Conservation (phyloP, 768 basidiomycete genomes). For the Suillus tomentosus region DNA sequence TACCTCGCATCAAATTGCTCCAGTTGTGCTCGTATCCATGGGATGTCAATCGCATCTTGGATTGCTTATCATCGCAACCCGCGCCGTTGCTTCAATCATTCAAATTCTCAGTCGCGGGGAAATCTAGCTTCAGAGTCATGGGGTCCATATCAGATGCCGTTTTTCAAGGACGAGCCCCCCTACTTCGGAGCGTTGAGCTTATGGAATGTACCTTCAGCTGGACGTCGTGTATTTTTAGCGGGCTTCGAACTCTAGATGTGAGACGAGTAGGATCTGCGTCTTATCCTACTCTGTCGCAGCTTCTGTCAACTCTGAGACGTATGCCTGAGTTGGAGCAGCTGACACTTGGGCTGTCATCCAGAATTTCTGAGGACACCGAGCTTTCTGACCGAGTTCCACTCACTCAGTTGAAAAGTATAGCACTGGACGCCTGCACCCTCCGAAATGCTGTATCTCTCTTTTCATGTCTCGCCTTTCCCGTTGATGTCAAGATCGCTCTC, state of each 20-base stretch:
- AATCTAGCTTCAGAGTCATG: constrained; percentile 18
- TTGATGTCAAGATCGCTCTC: background rate
- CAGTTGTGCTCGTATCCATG: constrained; percentile 25
- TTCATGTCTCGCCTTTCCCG: background rate
- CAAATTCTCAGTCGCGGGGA: constrained; percentile 22
- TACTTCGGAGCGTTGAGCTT: constrained; percentile 39
- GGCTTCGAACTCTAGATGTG: constrained; percentile 23
- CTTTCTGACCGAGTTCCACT: background rate
- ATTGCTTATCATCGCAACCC: constrained; percentile 20
- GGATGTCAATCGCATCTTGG: constrained; percentile 25
- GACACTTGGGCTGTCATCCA: background rate
- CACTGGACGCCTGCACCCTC: background rate
- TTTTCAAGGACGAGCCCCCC: constrained; percentile 35
- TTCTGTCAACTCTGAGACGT: constrained; percentile 1
- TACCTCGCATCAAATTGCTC: constrained; percentile 37
- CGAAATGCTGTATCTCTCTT: background rate
- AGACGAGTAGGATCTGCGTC: background rate
- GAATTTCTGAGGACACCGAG: constrained; percentile 14
- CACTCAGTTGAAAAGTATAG: background rate
- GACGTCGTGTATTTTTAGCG: constrained; percentile 36
- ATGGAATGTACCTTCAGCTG: constrained; percentile 36
- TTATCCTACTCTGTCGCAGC: background rate
- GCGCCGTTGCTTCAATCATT: constrained; percentile 40
- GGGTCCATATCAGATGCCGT: constrained; percentile 29
- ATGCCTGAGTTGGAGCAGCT: constrained; percentile 1